Conservation (phyloP, 768 basidiomycete genomes). For the Tricholoma furcatifolium region DNA sequence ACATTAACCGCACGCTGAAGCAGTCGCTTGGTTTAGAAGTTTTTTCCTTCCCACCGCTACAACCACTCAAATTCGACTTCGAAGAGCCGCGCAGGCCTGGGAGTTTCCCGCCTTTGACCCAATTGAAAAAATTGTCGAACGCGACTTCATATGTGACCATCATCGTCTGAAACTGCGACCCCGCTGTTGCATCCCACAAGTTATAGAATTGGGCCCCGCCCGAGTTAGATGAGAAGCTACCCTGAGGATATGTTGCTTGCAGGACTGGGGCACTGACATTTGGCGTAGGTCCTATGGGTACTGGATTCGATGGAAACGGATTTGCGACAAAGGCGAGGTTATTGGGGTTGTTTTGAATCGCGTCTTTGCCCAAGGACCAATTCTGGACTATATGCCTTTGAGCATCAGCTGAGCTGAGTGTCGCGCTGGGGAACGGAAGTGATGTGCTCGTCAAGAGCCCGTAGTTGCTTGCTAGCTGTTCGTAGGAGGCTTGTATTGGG, state of each 20-base stretch:
- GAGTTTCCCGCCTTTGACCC: constrained; percentile 75
- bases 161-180: constrained; percentile 62
- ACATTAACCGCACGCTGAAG: constrained; percentile 76
- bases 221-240: constrained; percentile 56
- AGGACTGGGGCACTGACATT: constrained; percentile 44
- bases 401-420: constrained; percentile 48
- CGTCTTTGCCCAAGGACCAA: constrained; percentile 63
- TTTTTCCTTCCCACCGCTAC: constrained; percentile 64
- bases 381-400: constrained; percentile 48
- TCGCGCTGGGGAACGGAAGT: constrained; percentile 67
- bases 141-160: constrained; percentile 73
- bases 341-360: constrained; percentile 53
- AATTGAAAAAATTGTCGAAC: constrained; percentile 63
- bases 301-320: constrained; percentile 56
- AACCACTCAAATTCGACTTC: constrained; percentile 48
- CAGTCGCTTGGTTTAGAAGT: constrained; percentile 54
- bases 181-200: constrained; percentile 63
- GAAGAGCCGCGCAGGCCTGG: constrained; percentile 75
- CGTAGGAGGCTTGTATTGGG: constrained; percentile 29
- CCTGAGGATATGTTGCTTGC: constrained; percentile 62
- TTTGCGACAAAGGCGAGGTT: constrained; percentile 68
- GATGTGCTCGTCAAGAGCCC: constrained; percentile 58
- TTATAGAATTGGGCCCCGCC: constrained; percentile 71
- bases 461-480: constrained; percentile 48
- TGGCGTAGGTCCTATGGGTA: constrained; percentile 25